Evolutionary conservation across 495 filamentous ascomycete genomes (phyloP), one percentile per base, ranked within the genome.

Genomic region (Aspergillus nanangensis): DNA sequence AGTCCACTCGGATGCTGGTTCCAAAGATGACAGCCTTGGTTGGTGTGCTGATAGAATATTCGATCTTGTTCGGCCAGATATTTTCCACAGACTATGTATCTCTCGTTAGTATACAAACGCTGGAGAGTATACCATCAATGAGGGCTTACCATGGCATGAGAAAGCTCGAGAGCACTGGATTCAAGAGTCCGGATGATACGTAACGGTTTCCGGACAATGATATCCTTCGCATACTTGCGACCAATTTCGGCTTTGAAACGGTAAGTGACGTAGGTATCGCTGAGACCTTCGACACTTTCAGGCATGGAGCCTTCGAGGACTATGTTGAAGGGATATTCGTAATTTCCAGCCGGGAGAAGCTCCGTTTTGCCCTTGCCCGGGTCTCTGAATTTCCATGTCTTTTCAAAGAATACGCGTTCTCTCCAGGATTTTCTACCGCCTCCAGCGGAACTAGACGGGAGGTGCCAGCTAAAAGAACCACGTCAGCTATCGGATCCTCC

Each of bases 11-110:
- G 34, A 96, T 80, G 14, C 75, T 74, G 13, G 88, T 94, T 29
- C 93, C 93, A 52, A 95, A 96, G 8, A 95, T 83, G 45, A 93
- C 83, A 0, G 90, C 92, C 57, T 94, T 95, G 43, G 84, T 88
- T 2, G 93, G 91, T 7, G 91, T 83, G 48, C 83, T 82, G 46
- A 98, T 85, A 5, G 86, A 86, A 62, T 97, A 97, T 57, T 93
- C 83, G 55, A 96, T 79, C 71, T 98, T 98, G 65, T 91, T 87
- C 9, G 87, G 81, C 93, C 93, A 98, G 44, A 93, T 79, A 56
- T 95, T 95, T 62, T 95, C 87, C 41, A 95, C 83, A n/a, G 84
- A 77, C 79, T 82, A 47, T 32, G 25, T 5, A 10, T 11, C 22
- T 10, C 15, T 27, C 48, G 49, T 60, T 41, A 51, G 53, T 33